Evolutionary conservation across 78 protist species (phyloP), one percentile per base, ranked within the genome.

Genomic region (Dictyostelium brefeldianum): DNA sequence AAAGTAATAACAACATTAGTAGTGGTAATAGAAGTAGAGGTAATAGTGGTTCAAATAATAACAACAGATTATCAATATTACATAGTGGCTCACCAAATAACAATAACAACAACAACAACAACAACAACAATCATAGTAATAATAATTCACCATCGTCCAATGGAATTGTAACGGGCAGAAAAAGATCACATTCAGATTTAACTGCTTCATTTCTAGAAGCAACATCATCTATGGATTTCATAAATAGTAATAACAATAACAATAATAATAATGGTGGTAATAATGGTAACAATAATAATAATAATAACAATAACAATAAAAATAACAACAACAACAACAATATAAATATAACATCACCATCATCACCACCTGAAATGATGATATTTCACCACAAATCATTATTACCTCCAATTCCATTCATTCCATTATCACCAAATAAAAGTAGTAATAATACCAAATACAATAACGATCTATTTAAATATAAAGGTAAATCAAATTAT

Each of bases 351-450:
- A 11, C 70, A 62, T 11, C 70, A 25, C 31, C 36, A 25, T 25
- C 70, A 25, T 62, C 70, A n/a, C 25, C 25, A 10, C 17, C 75
- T 31, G 75, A 67, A 18, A 67, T 25, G 43, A 31, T 67, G 48
- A 0, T 15, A 12, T 51, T 51, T 67, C 75, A 67, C 11, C 36
- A 67, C 31, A 67, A 67, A 31, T 67, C 75, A 67, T 67, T 67
- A 31, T 67, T 47, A 31, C 83, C 83, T 31, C 83, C 83, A 54
- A 25, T 78, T 10, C 83, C 92, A 71, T 84, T 84, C 43, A 47
- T 74, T 27, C 92, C 92, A 2, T 73, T 84, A 46, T 84, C 92
- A 27, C 92, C 92, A 54, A 83, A 83, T 54, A 67, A 67, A 67
- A 67, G 75, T 67, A 67, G 14, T 29, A 71, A 47, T 56, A 11